Conservation (phyloP, 2,329 filamentous ascomycete species). For the Diaporthe citriasiana region DNA sequence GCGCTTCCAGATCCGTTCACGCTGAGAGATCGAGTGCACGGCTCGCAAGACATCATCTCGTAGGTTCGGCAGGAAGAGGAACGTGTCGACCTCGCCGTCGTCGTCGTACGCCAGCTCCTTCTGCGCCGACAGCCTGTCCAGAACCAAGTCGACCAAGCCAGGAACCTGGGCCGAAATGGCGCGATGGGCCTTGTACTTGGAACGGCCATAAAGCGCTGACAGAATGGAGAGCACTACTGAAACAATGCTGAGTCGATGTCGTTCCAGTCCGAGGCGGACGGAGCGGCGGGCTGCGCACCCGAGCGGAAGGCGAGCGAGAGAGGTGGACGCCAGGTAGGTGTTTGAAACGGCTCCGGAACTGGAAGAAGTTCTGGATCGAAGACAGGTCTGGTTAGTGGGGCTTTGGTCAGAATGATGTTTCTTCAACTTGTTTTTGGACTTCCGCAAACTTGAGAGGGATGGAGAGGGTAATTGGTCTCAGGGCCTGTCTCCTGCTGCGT, state of each 20-base stretch:
- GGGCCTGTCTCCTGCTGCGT: constrained; percentile 1
- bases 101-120: constrained; percentile 81
- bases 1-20: constrained; percentile 86
- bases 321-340: constrained; percentile 82
- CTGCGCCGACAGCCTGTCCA: constrained; percentile 86
- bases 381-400: constrained; percentile 88
- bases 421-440: constrained; percentile 48
- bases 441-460: constrained; percentile 36
- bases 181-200: constrained; percentile 72
- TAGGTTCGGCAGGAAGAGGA: constrained; percentile 89
- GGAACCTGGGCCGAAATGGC: constrained; percentile 82
- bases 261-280: constrained; percentile 83
- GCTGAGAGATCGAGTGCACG: constrained; percentile 81
- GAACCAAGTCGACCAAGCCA: constrained; percentile 83
- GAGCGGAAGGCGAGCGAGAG: constrained; percentile 93
- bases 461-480: neutral
- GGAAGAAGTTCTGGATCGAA: constrained; percentile 79
- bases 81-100: constrained; percentile 81
- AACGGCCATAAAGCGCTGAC: constrained; percentile 73
- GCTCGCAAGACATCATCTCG: constrained; percentile 90
- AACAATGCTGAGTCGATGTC: constrained; percentile 89
- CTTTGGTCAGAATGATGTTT: constrained; percentile 52
- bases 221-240: constrained; percentile 67
- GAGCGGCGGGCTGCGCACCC: constrained; percentile 83
- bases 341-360: constrained; percentile 72